phyloP scores from a whole-genome alignment of 1,284 basidiomycete species.

The Moesziomyces parantarcticus region DNA sequence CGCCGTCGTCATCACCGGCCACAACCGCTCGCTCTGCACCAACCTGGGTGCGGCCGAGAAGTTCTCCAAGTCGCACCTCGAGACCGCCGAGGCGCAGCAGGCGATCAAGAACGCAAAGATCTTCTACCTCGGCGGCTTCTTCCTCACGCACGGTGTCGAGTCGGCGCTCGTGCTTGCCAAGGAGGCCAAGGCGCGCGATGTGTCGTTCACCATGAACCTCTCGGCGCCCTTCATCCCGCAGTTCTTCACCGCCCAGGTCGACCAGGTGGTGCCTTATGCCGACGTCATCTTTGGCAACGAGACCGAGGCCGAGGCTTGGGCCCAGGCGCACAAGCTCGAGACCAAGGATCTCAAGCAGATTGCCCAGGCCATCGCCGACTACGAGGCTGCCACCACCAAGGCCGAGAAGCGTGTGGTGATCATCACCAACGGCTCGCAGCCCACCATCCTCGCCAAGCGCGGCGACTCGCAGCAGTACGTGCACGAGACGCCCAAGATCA shows the following conservation, averaged over 20 bases:
- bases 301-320: slow-evolving; percentile 89
- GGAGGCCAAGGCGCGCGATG: slow-evolving; percentile 80
- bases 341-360: slow-evolving; percentile 61
- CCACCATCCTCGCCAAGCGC: slow-evolving; percentile 82
- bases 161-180: slow-evolving; percentile 81
- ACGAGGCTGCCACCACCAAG: slow-evolving; percentile 35
- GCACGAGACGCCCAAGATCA: slow-evolving; percentile 71
- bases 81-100: slow-evolving; percentile 79
- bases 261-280: slow-evolving; percentile 62
- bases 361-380: slow-evolving; percentile 65
- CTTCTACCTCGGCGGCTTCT: slow-evolving; percentile 97
- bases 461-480: slow-evolving; percentile 71
- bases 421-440: slow-evolving; percentile 88
- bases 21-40: slow-evolving; percentile 92
- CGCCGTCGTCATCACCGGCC: slow-evolving; percentile 93
- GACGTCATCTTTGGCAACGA: slow-evolving; percentile 79
- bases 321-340: slow-evolving; percentile 71
- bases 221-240: slow-evolving; percentile 97
- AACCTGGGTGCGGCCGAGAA: slow-evolving; percentile 89
- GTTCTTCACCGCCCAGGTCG: slow-evolving; percentile 79
- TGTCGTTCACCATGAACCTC: slow-evolving; percentile 80
- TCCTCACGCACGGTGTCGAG: slow-evolving; percentile 91
- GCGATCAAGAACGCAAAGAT: slow-evolving; percentile 83
- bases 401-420: slow-evolving; percentile 81
- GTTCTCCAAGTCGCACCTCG: slow-evolving; percentile 83